Conservation (phyloP, 768 basidiomycete genomes). For the Xerocomellus amylosporus region DNA sequence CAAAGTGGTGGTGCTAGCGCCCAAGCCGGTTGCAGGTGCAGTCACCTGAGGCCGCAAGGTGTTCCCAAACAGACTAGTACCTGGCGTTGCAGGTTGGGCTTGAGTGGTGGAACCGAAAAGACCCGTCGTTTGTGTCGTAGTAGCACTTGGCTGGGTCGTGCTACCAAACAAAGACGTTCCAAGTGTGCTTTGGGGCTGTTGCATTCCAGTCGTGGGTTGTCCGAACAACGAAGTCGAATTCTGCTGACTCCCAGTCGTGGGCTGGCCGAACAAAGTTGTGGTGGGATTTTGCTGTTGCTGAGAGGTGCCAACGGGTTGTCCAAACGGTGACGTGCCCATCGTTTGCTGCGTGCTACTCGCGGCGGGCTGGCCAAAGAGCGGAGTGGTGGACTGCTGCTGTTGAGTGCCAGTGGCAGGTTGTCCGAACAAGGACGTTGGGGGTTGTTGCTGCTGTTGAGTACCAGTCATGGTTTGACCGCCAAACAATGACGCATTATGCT, state of each 20-base stretch:
- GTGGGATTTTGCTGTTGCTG: slow-evolving; percentile 22
- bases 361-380: slow-evolving; percentile 28
- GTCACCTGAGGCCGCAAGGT: neutral
- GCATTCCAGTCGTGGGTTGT: slow-evolving; percentile 31
- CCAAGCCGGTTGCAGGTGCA: slow-evolving; percentile 2
- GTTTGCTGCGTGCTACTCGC: neutral
- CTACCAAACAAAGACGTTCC: slow-evolving; percentile 32
- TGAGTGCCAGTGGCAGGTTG: slow-evolving; percentile 32
- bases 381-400: slow-evolving; percentile 30
- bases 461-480: slow-evolving; percentile 9
- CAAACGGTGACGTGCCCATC: slow-evolving; percentile 33
- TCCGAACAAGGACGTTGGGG: slow-evolving; percentile 13
- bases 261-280: slow-evolving; percentile 33
- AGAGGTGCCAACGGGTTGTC: slow-evolving; percentile 25
- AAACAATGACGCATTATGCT: slow-evolving; percentile 27
- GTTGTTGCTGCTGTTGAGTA: slow-evolving; percentile 11
- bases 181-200: slow-evolving; percentile 28
- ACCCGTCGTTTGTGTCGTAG: slow-evolving; percentile 9
- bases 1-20: slow-evolving; percentile 9
- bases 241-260: slow-evolving; percentile 31
- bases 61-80: slow-evolving; percentile 29
- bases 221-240: slow-evolving; percentile 11
- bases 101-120: slow-evolving; percentile 17
- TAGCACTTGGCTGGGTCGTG: slow-evolving; percentile 8
- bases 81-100: slow-evolving; percentile 2